Evolutionary conservation across 805 yeast species (phyloP), one percentile per base, ranked within the genome.

Genomic region (Allodekkera sacchari): DNA sequence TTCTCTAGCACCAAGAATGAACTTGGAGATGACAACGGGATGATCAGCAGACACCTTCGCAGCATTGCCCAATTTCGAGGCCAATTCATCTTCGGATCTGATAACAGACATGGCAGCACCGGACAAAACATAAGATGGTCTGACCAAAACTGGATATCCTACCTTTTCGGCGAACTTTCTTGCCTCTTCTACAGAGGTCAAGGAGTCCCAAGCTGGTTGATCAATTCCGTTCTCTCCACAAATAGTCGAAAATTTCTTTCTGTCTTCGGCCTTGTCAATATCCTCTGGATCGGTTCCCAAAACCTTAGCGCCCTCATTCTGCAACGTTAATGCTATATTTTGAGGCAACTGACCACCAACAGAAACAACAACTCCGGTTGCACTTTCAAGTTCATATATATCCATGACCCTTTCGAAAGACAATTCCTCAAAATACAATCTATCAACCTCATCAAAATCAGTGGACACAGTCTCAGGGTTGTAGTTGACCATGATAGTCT

Each of bases 41-140:
- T 89, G 94, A 52, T 92, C 97, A 41, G 87, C 82, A 21, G 96
- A 83, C 36, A 89, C 96, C 48, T 83, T 78, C 25, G 95, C 77
- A 28, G 98, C 98, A 50, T 79, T 77, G 38, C 80, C 74, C 49
- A 89, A 69, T 61, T 92, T 87, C 30, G 74, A 55, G 47, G 79
- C 92, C 45, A 89, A 73, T 58, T 92, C 96, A 29, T 69, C 64
- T 55, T 80, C 79, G 40, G 72, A 74, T 53, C 74, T 73, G 45
- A 92, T 88, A 26, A 87, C 96, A 39, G 92, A 80, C 98, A 89
- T 92, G 38, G 98, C 97, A 40, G 98, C 97, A 64, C 98, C 98
- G 35, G 95, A 83, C 43, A 89, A 70, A 30, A 89, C 98, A 53
- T 89, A 89, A 2, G 97, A 88, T 32, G 98, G 98, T 65, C 98